Percentiles rank a stretch among this genome's conserved stretches.
These are phyloP conservation scores for Sanguinoderma infundibulare DNA, from an alignment of 1,284 basidiomycete genomes.

Conservation along the genomic window DNA sequence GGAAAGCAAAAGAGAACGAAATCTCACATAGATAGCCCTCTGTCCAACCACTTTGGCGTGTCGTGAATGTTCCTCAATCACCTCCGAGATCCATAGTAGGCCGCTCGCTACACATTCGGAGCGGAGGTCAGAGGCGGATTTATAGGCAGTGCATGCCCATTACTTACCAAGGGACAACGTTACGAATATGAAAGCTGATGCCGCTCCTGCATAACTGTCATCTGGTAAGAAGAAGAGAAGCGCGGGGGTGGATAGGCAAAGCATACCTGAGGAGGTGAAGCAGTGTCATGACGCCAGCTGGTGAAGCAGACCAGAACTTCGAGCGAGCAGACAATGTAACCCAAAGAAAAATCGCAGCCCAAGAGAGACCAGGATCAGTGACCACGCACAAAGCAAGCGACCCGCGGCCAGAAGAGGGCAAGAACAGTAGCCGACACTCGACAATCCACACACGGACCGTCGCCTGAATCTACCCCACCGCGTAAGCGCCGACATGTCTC, in stretches of 20 bases:
- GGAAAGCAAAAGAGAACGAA: neutral
- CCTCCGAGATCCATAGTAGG: slow-evolving; percentile 88
- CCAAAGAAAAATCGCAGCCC: neutral
- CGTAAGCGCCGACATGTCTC: too few species aligned
- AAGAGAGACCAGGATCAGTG: neutral
- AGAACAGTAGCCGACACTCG: neutral
- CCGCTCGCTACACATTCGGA: slow-evolving; percentile 72
- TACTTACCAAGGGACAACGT: slow-evolving; percentile 41
- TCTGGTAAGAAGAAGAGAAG: neutral
- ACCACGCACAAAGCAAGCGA: neutral
- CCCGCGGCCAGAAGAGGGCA: neutral
- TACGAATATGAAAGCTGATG: slow-evolving; percentile 40
- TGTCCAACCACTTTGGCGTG: slow-evolving; percentile 81
- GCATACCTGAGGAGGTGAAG: slow-evolving; percentile 29
- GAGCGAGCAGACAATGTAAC: neutral
- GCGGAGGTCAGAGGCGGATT: neutral
- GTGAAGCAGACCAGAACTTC: neutral
- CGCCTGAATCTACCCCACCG: neutral
- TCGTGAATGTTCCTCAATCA: slow-evolving; percentile 92
- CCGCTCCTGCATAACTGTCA: slow-evolving; percentile 40
- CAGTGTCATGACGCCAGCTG: slow-evolving; percentile 20
- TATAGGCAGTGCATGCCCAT: neutral
- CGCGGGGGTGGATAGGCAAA: neutral
- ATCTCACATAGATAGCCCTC: slow-evolving; percentile 81
- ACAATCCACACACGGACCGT: neutral